Evolutionary conservation across 129 eudicot genomes (phyloP).

Genomic region (Helianthus annuus): DNA sequence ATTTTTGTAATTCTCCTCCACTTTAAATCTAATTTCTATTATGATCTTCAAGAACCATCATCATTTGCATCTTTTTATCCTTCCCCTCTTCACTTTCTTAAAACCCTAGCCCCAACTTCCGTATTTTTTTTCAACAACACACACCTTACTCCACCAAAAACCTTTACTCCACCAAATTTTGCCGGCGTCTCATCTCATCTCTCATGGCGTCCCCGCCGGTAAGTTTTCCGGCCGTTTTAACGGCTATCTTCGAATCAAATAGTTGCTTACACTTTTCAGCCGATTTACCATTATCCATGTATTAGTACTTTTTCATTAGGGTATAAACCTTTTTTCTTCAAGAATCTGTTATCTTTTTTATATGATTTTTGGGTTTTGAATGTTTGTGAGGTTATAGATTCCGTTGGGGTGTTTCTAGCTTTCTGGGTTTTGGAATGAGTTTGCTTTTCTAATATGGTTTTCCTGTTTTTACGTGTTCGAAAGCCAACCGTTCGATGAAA

Average conservation of each 20-base stretch:
- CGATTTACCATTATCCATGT: slow-evolving; percentile 1
- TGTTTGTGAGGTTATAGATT: slow-evolving; percentile 1
- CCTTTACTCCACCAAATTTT: slow-evolving; percentile 28
- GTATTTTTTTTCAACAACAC: no score
- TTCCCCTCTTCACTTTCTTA: no score
- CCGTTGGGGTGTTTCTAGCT: background rate
- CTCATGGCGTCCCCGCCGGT: slow-evolving; percentile 39
- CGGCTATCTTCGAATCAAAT: background rate
- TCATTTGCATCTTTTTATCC: no score
- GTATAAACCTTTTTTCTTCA: slow-evolving; percentile 7
- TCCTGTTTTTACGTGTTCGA: slow-evolving; percentile 23
- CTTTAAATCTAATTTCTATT: no score
- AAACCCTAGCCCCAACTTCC: no score
- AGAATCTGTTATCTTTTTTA: background rate
- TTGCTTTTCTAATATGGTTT: slow-evolving; percentile 1
- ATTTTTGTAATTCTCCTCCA: no score
- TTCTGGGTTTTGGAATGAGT: slow-evolving; percentile 18
- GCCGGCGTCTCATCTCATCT: slow-evolving; percentile 43
- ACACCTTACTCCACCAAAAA: slow-evolving; percentile 21
- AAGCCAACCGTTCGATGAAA: slow-evolving; percentile 39
- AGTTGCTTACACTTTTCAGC: background rate
- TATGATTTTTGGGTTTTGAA: background rate
- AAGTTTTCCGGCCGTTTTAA: background rate
- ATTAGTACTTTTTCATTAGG: background rate
- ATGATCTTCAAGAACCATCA: no score